Evolutionary conservation across 2,329 filamentous ascomycete genomes (phyloP), one percentile per base, ranked within the genome.

Genomic region (Fusarium agapanthi): DNA sequence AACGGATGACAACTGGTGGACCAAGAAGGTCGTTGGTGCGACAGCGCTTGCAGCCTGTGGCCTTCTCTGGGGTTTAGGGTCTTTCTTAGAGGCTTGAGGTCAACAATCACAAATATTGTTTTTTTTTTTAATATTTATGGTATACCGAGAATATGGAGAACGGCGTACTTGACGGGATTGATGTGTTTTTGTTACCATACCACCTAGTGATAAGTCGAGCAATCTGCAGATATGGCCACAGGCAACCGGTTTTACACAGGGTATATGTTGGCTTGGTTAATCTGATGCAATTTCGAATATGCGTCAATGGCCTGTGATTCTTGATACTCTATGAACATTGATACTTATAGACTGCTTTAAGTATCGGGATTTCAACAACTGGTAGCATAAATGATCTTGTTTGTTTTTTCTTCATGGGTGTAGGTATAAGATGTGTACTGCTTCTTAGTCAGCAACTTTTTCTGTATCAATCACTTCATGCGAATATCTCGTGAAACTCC

Each of bases 1-100:
- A 56, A 90, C 88, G 6, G 89, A 92, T 60, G 87, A 90, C 38
- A 88, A 88, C 61, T 92, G 90, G 89, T 91, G 89, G 86, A 87
- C 84, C 5, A 92, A 90, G 83, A 92, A 90, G 80, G 81, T 88
- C 5, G 81, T 89, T 35, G 90, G 90, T n/a, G 88, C 87, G 8
- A 87, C 88, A 26, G 88, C 88, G 13, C 81, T 93, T 58, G 87
- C 85, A n/a, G 90, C 88, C 2, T 92, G 90, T 75, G 87, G 86
- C 15, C 79, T 88, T 48, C 80, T 91, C 5, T 92, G 90, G 90
- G 85, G 83, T 10, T 69, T 89, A 26, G 87, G 88, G 9, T 88
- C 88, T 5, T 87, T 87, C 59, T 64, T 91, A 38, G 88, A 76
- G 76, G 75, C 69, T 47, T 80, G 56, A 77, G 47, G 35, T 55